Conservation (phyloP, 768 basidiomycete genomes). For the Suillus plorans region DNA sequence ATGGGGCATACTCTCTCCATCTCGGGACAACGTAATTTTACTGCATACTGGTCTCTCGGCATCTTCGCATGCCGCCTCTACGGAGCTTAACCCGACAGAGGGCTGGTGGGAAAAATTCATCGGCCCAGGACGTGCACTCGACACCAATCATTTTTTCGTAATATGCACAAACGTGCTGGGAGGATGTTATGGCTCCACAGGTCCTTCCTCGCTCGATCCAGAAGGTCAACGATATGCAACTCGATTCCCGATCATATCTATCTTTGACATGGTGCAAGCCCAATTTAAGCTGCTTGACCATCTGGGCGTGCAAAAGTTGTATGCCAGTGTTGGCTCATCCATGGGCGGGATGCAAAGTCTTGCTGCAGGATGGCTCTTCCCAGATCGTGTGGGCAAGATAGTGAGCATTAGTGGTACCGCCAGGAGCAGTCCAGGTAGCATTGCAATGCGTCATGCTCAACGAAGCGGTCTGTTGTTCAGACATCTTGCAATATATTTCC, state of each 20-base stretch:
- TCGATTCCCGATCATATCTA: conserved; percentile 84
- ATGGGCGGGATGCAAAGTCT: conserved; percentile 99
- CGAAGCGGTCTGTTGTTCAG: conserved; percentile 70
- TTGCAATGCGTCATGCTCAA: conserved; percentile 96
- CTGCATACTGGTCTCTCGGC: conserved; percentile 96
- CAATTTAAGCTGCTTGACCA: conserved; percentile 87
- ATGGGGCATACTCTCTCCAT: conserved; percentile 86
- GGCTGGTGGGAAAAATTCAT: conserved; percentile 99
- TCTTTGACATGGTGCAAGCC: conserved; percentile 97
- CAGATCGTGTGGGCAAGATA: conserved; percentile 84
- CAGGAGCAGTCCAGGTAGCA: conserved; percentile 84
- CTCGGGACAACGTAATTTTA: conserved; percentile 85
- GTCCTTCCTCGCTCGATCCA: conserved; percentile 83
- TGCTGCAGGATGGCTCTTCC: conserved; percentile 91
- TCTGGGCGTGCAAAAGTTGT: conserved; percentile 79
- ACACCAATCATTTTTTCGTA: conserved; percentile 90
- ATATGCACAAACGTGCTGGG: conserved; percentile 97
- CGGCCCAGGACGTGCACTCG: conserved; percentile 90
- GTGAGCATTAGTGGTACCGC: conserved; percentile 96
- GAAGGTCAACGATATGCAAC: conserved; percentile 78
- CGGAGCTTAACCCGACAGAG: conserved; percentile 67
- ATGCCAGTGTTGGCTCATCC: conserved; percentile 90
- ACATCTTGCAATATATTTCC: background rate
- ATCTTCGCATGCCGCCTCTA: conserved; percentile 91
- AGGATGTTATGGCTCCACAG: conserved; percentile 97